Base-by-base conservation (phyloP, 2,329 filamentous ascomycete species). In the Nemania sp. region DNA sequence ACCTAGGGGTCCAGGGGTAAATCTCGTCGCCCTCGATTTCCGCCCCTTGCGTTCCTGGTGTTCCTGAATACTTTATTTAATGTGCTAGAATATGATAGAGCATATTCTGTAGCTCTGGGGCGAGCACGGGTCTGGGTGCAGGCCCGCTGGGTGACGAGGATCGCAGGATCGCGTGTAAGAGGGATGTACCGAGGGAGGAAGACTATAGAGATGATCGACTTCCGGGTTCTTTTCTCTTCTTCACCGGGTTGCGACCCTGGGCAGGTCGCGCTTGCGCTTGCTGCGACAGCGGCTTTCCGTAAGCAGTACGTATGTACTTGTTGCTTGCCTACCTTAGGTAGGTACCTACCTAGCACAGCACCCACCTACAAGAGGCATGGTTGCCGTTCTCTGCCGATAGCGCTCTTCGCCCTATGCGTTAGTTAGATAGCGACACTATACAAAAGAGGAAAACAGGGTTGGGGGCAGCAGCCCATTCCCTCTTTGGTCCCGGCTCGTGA, bases 261-360 rank as follows among this genome's bases (percentile, higher is more conserved):
- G 41, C 18, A 22, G n/a, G n/a, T 51, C 66, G 74, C 74, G 71
- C 66, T 73, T 74, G 73, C 73, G 73, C 73, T 75, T 76, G 71
- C 29, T 32, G 29, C 29, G 29, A 32, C 29, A 4, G 29, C 29
- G 8, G 8, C 5, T 32, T 32, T 32, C 29, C 29, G 29, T 32
- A 32, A 32, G 29, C 29, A 32, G n/a, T n/a, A n/a, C n/a, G n/a
- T n/a, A n/a, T n/a, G n/a, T n/a, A n/a, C n/a, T n/a, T n/a, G n/a
- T n/a, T n/a, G n/a, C n/a, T n/a, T n/a, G n/a, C n/a, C n/a, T n/a
- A n/a, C n/a, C n/a, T n/a, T n/a, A n/a, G n/a, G n/a, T n/a, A n/a
- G n/a, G n/a, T n/a, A n/a, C n/a, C n/a, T n/a, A n/a, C n/a, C n/a
- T n/a, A n/a, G n/a, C n/a, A n/a, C n/a, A n/a, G 18, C 55, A 49